Conservation (phyloP, 768 basidiomycete genomes). For the Tephrocybe sp. region DNA sequence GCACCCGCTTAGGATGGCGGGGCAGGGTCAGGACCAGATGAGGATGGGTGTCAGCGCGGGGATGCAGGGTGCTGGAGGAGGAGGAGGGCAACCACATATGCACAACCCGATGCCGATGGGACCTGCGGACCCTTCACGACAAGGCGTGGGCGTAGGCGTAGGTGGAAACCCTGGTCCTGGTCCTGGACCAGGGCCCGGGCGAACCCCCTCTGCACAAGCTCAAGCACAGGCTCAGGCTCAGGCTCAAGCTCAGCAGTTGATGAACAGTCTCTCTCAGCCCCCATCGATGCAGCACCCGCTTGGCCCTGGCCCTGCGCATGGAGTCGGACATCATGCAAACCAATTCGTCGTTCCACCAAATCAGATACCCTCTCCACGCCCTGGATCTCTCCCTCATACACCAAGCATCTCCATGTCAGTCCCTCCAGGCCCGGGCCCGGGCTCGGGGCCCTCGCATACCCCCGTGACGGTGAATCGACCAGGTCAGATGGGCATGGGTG, state of each 20-base stretch:
- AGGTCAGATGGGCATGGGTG: constrained; percentile 20
- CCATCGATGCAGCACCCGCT: constrained; percentile 28
- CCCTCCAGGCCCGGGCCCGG: no score
- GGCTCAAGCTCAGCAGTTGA: constrained; percentile 38
- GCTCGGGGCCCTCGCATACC: constrained; percentile 28
- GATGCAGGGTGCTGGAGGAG: constrained; percentile 36
- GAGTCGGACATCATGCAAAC: constrained; percentile 31
- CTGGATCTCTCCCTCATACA: constrained; percentile 34
- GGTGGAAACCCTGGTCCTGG: no score
- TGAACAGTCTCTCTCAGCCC: constrained; percentile 42
- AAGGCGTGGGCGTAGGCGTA: no score
- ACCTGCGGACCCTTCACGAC: no score
- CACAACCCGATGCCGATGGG: constrained; percentile 23
- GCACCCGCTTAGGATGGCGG: no score
- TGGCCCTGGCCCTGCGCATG: no score
- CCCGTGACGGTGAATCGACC: constrained; percentile 40
- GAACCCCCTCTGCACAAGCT: constrained; percentile 38
- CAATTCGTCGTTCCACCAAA: constrained; percentile 34
- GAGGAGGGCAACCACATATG: constrained; percentile 13
- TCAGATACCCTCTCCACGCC: constrained; percentile 39
- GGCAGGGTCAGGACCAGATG: no score
- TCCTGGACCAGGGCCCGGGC: constrained; percentile 36
- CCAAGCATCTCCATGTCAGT: constrained; percentile 37
- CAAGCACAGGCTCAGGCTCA: no score
- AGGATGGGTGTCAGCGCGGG: constrained; percentile 23